A percentile compares a stretch with the other conserved stretches of the same genome.
Evolutionary conservation across 2,329 filamentous ascomycete species (phyloP).

Genomic region (Keithomyces neogunnii): DNA sequence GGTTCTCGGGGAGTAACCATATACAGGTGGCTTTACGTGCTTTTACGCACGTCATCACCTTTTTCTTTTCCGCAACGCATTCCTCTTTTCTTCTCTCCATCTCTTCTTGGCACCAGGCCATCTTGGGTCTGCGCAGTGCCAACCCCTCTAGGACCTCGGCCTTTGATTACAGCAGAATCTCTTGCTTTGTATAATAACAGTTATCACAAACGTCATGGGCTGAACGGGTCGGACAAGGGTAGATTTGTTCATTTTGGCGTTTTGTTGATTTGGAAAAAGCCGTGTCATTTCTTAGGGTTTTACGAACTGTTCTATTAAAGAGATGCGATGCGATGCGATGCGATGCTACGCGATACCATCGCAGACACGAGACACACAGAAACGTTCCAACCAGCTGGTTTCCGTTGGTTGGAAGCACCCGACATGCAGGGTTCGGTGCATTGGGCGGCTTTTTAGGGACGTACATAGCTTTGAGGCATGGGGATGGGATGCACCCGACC

Average conservation of each 20-base stretch:
- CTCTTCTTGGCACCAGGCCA: neutral
- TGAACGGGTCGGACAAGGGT: neutral
- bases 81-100: neutral
- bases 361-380: neutral
- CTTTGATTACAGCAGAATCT: too few species aligned
- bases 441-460: neutral
- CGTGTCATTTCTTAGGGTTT: neutral
- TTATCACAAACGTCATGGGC: neutral
- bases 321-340: too few species aligned
- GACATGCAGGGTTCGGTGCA: neutral
- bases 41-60: constrained; percentile 4
- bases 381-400: neutral
- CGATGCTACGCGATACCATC: neutral
- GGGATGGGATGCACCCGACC: neutral
- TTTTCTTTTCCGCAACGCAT: neutral
- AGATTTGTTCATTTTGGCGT: constrained; percentile 1
- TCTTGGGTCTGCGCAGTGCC: neutral
- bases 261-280: neutral
- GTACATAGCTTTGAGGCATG: neutral
- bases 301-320: neutral
- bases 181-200: too few species aligned
- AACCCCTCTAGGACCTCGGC: neutral
- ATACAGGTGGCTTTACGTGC: constrained; percentile 4
- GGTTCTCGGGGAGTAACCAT: neutral
- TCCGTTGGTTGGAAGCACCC: neutral